These are phyloP conservation scores for Strombidium stylifer DNA, from an alignment of 73 alveolate species.

Conservation along the genomic window DNA sequence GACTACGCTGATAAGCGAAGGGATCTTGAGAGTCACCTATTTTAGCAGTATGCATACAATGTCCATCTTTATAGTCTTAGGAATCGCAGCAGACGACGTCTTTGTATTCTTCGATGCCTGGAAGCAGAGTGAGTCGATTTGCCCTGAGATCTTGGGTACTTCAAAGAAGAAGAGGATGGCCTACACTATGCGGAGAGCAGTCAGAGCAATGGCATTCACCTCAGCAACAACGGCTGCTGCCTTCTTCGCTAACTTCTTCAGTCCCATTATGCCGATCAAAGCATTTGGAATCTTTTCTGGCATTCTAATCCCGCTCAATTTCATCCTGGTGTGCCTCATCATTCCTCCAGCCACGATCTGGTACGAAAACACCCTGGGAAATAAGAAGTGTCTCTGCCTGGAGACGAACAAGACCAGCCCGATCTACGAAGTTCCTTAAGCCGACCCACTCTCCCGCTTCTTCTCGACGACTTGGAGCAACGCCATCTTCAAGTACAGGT, in stretches of 20 bases:
- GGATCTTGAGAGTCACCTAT: too few species aligned
- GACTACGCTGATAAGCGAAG: too few species aligned
- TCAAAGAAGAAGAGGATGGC: conserved; percentile 9
- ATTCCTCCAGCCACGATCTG: conserved; percentile 10
- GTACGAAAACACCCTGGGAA: conserved; percentile 31
- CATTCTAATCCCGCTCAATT: conserved; percentile 13
- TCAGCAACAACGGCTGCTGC: conserved; percentile 39
- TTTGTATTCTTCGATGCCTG: conserved; percentile 65
- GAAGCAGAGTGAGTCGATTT: background rate
- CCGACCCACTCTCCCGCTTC: too few species aligned
- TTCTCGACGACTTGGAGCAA: background rate
- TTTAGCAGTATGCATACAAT: conserved; percentile 57
- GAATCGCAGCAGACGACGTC: conserved; percentile 66
- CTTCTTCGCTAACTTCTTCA: conserved; percentile 28
- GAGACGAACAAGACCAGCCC: too few species aligned
- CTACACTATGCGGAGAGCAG: conserved; percentile 21
- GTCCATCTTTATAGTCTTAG: conserved; percentile 53
- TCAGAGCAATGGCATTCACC: conserved; percentile 36
- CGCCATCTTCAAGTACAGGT: background rate
- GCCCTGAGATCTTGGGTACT: too few species aligned
- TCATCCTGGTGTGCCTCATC: conserved; percentile 1
- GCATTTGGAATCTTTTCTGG: conserved; percentile 48
- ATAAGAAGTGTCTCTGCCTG: too few species aligned
- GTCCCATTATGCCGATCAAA: conserved; percentile 39
- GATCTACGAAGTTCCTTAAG: too few species aligned